Evolutionary conservation across 306 rosid species (phyloP).

Genomic region (Sicyos baderoa): DNA sequence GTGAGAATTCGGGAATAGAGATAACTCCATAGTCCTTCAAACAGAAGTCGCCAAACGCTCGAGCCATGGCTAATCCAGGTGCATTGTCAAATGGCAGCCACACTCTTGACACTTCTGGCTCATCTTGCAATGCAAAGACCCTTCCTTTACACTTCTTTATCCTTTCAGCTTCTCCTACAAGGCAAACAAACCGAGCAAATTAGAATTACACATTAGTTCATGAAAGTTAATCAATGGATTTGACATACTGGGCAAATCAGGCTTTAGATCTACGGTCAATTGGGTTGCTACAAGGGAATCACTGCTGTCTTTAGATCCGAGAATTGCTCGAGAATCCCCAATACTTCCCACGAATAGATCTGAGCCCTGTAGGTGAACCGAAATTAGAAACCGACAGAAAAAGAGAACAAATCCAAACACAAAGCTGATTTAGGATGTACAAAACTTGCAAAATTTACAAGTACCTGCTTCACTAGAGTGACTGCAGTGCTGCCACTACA

Average conservation of each 20-base stretch:
- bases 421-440: background rate
- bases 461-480: conserved; percentile 77
- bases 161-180: conserved; percentile 86
- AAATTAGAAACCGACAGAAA: conserved; percentile 14
- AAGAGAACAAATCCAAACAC: conserved; percentile 4
- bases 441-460: background rate
- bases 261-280: conserved; percentile 85
- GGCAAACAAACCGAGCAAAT: background rate
- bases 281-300: conserved; percentile 73
- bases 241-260: conserved; percentile 82
- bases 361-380: conserved; percentile 50
- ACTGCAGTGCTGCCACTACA: conserved; percentile 93
- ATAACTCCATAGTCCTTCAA: conserved; percentile 93
- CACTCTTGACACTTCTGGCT: conserved; percentile 87
- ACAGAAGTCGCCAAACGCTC: conserved; percentile 93
- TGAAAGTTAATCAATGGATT: conserved; percentile 7
- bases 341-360: conserved; percentile 73
- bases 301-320: conserved; percentile 69
- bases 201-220: conserved; percentile 5
- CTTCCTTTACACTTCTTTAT: conserved; percentile 79
- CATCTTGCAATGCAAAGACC: conserved; percentile 61
- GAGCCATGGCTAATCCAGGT: conserved; percentile 97
- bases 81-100: conserved; percentile 95
- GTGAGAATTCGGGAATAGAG: conserved; percentile 83
- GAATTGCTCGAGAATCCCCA: conserved; percentile 91